These are phyloP conservation scores for Metschnikowia cubensis DNA, from an alignment of 805 yeast genomes.

Conservation along the genomic window DNA sequence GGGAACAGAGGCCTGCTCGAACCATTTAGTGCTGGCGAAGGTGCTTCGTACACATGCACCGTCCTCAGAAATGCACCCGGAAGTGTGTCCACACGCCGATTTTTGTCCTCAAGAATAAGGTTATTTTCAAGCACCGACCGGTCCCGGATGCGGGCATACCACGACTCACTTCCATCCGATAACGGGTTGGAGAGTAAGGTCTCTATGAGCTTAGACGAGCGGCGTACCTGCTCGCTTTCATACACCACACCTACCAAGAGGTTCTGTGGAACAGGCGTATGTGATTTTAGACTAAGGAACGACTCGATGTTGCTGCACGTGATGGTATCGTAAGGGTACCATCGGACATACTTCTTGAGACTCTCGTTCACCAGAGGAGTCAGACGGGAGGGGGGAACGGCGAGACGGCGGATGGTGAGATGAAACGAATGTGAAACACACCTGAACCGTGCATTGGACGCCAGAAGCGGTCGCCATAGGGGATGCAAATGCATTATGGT, in stretches of 20 bases:
- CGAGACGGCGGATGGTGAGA: not conserved
- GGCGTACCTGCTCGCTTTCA: constrained; percentile 20
- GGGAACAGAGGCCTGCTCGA: constrained; percentile 23
- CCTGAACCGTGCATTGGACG: not conserved
- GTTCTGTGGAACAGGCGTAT: constrained; percentile 9
- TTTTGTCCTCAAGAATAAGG: constrained; percentile 16
- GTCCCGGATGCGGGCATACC: constrained; percentile 27
- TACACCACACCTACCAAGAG: constrained; percentile 34
- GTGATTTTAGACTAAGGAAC: constrained; percentile 10
- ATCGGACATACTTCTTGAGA: constrained; percentile 15
- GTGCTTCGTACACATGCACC: constrained; percentile 15
- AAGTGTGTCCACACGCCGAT: not conserved
- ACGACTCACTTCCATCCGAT: constrained; percentile 26
- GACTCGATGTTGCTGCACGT: constrained; percentile 19
- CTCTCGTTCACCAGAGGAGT: constrained; percentile 10
- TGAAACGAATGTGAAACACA: not conserved
- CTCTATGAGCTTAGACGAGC: constrained; percentile 31
- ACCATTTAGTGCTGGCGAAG: constrained; percentile 31
- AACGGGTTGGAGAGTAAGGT: constrained; percentile 40
- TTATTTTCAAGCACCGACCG: constrained; percentile 22
- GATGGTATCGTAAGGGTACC: constrained; percentile 21
- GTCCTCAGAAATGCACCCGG: constrained; percentile 11
- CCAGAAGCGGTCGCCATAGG: not conserved
- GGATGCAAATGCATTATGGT: not conserved
- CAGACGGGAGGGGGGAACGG: not conserved